These are phyloP conservation scores for Cytospora mali DNA, from an alignment of 2,329 filamentous ascomycete species.

Conservation along the genomic window DNA sequence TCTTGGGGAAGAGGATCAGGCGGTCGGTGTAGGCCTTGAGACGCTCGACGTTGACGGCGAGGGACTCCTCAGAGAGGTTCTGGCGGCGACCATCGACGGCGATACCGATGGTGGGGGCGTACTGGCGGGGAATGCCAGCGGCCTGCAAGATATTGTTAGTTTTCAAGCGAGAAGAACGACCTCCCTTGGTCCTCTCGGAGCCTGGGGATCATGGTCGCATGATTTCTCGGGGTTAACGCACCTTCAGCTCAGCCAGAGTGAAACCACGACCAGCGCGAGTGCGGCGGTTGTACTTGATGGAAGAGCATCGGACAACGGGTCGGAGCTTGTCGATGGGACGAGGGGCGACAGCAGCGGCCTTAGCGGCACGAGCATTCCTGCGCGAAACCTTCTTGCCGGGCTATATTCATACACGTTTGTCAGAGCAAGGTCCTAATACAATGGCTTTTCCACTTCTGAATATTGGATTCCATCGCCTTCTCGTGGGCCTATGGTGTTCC, in stretches of 20 bases:
- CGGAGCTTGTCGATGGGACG: conserved; percentile 96
- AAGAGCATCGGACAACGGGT: conserved; percentile 96
- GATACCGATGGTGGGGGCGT: conserved; percentile 96
- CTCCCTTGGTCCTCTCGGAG: neutral
- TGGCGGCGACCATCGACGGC: conserved; percentile 93
- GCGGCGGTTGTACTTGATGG: conserved; percentile 98
- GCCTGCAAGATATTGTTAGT: conserved; percentile 65
- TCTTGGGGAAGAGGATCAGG: conserved; percentile 97
- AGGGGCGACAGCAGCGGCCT: conserved; percentile 93
- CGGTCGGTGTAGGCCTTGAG: conserved; percentile 97
- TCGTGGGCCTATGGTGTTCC: conserved; percentile 4
- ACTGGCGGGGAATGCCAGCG: conserved; percentile 91
- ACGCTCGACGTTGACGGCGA: conserved; percentile 92
- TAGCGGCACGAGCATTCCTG: conserved; percentile 86
- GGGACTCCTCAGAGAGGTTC: conserved; percentile 95
- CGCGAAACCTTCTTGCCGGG: conserved; percentile 94
- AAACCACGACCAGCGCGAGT: conserved; percentile 96
- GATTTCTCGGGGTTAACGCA: conserved; percentile 49
- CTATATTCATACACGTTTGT: conserved; percentile 54
- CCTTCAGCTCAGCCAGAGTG: conserved; percentile 97
- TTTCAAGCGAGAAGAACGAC: neutral
- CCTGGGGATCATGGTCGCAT: neutral
- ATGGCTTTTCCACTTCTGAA: neutral
- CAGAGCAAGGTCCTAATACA: conserved; percentile 34
- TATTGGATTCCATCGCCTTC: conserved; percentile 8